phyloP scores from a whole-genome alignment of 2,329 filamentous ascomycete species.

The Salinomyces thailandicus region DNA sequence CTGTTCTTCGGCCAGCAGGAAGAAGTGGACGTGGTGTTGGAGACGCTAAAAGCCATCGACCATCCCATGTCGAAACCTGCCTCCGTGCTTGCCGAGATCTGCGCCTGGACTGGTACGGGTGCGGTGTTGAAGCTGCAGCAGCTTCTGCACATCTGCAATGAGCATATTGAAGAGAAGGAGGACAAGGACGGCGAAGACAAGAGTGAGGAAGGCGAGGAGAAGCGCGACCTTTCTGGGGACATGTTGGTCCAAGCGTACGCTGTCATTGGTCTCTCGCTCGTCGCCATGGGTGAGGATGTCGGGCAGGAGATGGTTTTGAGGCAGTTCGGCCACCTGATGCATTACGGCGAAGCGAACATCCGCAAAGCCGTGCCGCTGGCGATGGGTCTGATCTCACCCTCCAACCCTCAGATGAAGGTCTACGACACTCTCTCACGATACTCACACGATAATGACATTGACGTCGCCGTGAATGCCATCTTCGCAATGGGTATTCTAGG shows the following conservation, averaged over 20 bases:
- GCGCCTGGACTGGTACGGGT: slow-evolving; percentile 94
- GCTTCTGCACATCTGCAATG: slow-evolving; percentile 93
- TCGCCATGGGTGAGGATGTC: slow-evolving; percentile 96
- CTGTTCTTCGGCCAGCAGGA: slow-evolving; percentile 95
- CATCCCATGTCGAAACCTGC: slow-evolving; percentile 97
- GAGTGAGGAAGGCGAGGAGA: slow-evolving; percentile 45
- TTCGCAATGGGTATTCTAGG: slow-evolving; percentile 97
- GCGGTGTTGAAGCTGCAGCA: slow-evolving; percentile 96
- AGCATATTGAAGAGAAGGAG: slow-evolving; percentile 87
- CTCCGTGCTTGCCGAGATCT: slow-evolving; percentile 86
- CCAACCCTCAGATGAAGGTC: slow-evolving; percentile 99
- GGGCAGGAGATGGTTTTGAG: slow-evolving; percentile 98
- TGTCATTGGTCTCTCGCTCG: slow-evolving; percentile 83
- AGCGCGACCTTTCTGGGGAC: slow-evolving; percentile 58
- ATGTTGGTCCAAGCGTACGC: slow-evolving; percentile 94
- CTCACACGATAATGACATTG: slow-evolving; percentile 96
- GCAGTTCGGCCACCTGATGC: slow-evolving; percentile 97
- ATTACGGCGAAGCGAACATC: slow-evolving; percentile 96
- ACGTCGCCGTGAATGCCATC: slow-evolving; percentile 96
- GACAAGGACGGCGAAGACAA: slow-evolving; percentile 52
- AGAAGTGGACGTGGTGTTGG: slow-evolving; percentile 94
- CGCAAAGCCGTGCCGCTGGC: slow-evolving; percentile 90
- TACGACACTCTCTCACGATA: slow-evolving; percentile 97
- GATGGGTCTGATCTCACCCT: slow-evolving; percentile 92
- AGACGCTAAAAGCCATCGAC: slow-evolving; percentile 92